phyloP scores from a whole-genome alignment of 1,284 basidiomycete genomes.

The Cutaneotrichosporon sp. region DNA sequence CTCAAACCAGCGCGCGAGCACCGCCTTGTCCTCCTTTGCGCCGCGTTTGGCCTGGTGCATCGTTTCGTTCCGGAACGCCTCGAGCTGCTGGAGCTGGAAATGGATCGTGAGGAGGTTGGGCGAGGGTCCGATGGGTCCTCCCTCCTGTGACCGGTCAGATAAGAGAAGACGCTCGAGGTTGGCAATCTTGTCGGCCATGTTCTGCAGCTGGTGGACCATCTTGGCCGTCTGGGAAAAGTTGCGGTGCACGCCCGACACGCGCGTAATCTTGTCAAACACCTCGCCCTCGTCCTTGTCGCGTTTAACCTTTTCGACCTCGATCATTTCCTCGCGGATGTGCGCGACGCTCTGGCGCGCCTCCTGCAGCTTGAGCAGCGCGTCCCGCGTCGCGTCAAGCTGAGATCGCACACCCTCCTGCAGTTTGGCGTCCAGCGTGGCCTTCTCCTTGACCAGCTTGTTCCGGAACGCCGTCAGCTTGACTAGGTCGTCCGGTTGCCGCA shows the following conservation, averaged over 20 bases:
- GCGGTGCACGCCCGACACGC: constrained; percentile 89
- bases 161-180: constrained; percentile 72
- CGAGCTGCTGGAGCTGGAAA: constrained; percentile 80
- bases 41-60: constrained; percentile 85
- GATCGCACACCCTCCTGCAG: constrained; percentile 89
- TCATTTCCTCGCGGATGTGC: constrained; percentile 87
- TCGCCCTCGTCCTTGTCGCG: constrained; percentile 50
- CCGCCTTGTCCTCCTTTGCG: constrained; percentile 56
- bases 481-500: constrained; percentile 90
- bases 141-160: constrained; percentile 57
- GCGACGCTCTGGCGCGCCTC: constrained; percentile 77
- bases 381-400: constrained; percentile 84
- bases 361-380: constrained; percentile 80
- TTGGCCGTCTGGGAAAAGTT: constrained; percentile 93
- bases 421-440: constrained; percentile 87
- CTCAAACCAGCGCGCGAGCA: constrained; percentile 75
- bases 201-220: constrained; percentile 85
- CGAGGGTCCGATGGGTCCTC: constrained; percentile 72
- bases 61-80: constrained; percentile 87
- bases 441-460: constrained; percentile 94
- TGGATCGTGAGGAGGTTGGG: constrained; percentile 86
- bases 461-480: constrained; percentile 81
- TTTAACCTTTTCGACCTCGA: constrained; percentile 65
- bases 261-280: constrained; percentile 83
- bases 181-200: constrained; percentile 80